A percentile compares a stretch with the other conserved stretches of the same genome.
phyloP scores from a whole-genome alignment of 176 grass and related monocot species.

The Rhynchospora tenuis region DNA sequence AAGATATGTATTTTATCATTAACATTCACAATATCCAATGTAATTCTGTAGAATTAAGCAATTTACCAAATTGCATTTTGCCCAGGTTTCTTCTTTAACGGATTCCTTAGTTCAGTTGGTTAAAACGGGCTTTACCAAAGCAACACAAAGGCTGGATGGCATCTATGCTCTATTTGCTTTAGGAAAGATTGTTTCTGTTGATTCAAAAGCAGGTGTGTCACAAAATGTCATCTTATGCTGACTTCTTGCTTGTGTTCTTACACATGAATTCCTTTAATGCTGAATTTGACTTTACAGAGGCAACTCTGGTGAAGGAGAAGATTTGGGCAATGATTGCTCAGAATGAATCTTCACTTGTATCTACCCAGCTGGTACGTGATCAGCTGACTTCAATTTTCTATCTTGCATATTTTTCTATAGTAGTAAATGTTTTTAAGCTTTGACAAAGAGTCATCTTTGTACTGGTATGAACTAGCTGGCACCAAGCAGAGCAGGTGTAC shows the following conservation, averaged over 20 bases:
- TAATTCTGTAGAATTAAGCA: conserved; percentile 8
- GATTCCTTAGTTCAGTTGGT: conserved; percentile 75
- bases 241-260: conserved; percentile 2
- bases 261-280: background rate
- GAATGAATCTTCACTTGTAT: conserved; percentile 72
- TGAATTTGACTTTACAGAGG: conserved; percentile 47
- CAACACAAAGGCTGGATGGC: conserved; percentile 88
- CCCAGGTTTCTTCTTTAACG: conserved; percentile 61
- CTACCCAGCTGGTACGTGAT: conserved; percentile 66
- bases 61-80: conserved; percentile 21
- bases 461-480: background rate
- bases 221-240: background rate
- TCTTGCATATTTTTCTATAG: conserved; percentile 18
- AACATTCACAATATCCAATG: background rate
- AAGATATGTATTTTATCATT: conserved; percentile 19
- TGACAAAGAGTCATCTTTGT: background rate
- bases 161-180: conserved; percentile 82
- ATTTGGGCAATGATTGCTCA: conserved; percentile 82
- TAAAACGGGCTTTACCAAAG: conserved; percentile 84
- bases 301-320: conserved; percentile 75
- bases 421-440: background rate
- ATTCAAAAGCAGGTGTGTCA: conserved; percentile 80
- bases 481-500: background rate
- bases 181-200: conserved; percentile 69
- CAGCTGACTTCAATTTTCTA: conserved; percentile 15